Percentiles rank a stretch among this genome's conserved stretches.
Evolutionary conservation across 2,329 filamentous ascomycete genomes (phyloP).

Genomic region (Epichloe festucae): DNA sequence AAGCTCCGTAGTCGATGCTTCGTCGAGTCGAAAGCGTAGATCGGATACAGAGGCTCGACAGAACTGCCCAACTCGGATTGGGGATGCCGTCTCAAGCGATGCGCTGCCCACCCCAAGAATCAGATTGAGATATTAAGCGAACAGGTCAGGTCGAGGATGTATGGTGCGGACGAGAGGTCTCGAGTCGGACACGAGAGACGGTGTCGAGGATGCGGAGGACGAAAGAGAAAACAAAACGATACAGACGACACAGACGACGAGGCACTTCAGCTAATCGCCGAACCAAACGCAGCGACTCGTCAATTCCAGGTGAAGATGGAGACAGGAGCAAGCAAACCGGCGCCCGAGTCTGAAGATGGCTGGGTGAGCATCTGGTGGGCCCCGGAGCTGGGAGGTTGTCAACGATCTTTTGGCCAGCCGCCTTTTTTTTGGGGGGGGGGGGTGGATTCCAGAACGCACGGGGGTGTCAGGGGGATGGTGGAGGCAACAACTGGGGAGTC

Average conservation of each 20-base stretch:
- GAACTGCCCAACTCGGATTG: neutral
- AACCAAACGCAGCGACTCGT: slow-evolving; percentile 6
- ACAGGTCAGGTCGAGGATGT: neutral
- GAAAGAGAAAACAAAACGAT: neutral
- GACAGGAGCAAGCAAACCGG: slow-evolving; percentile 20
- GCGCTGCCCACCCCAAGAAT: neutral
- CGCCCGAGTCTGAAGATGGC: slow-evolving; percentile 29
- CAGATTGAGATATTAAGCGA: neutral
- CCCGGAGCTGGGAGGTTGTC: slow-evolving; percentile 16
- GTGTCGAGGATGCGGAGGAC: slow-evolving; percentile 3
- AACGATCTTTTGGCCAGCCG: slow-evolving; percentile 21
- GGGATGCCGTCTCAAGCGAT: neutral
- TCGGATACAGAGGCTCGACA: neutral
- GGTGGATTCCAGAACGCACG: slow-evolving; percentile 5
- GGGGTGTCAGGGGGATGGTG: slow-evolving; percentile 6
- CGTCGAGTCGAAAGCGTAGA: neutral
- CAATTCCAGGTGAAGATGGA: slow-evolving; percentile 11
- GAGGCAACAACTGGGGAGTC: neutral
- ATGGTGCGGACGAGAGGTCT: neutral
- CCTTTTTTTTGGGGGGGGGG: slow-evolving; percentile 14
- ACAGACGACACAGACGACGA: neutral
- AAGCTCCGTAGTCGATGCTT: neutral
- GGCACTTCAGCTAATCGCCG: neutral
- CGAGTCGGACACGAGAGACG: slow-evolving; percentile 1
- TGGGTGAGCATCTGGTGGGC: slow-evolving; percentile 29